These are phyloP conservation scores for Collybiopsis luxurians DNA, from an alignment of 768 basidiomycete genomes.

Conservation along the genomic window DNA sequence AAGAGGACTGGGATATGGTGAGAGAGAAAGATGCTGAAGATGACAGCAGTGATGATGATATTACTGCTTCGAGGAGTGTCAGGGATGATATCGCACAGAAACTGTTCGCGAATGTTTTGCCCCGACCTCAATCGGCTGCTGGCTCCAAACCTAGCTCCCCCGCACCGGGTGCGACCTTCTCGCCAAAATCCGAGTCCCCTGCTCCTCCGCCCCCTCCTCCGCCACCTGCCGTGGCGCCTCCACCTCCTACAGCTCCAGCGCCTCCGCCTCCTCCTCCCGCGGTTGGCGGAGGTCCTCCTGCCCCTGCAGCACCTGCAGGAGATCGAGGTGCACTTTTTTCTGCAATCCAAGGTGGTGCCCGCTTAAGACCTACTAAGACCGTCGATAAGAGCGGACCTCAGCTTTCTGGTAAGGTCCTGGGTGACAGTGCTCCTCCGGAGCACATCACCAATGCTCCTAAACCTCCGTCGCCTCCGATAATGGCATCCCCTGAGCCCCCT, in stretches of 20 bases:
- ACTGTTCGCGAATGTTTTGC: conserved; percentile 74
- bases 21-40: conserved; percentile 67
- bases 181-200: conserved; percentile 43
- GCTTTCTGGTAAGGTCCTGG: conserved; percentile 75
- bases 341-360: conserved; percentile 77
- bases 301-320: conserved; percentile 35
- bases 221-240: conserved; percentile 33
- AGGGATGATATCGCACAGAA: conserved; percentile 73
- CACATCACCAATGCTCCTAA: conserved; percentile 59
- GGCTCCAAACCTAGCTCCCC: conserved; percentile 15
- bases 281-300: conserved; percentile 24
- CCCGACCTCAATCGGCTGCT: conserved; percentile 57
- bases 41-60: conserved; percentile 79
- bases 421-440: conserved; percentile 64
- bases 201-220: conserved; percentile 36
- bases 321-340: conserved; percentile 66
- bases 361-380: conserved; percentile 73
- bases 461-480: conserved; percentile 37
- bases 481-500: conserved; percentile 22
- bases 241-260: conserved; percentile 39
- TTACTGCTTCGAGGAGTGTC: conserved; percentile 58
- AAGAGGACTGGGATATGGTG: conserved; percentile 88
- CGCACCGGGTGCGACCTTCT: conserved; percentile 27
- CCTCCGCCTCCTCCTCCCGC: conserved; percentile 31
- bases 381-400: conserved; percentile 76